Evolutionary conservation across 331 rosid genomes (phyloP), one percentile per base, ranked within the genome.

Genomic region (Malus hybrid): DNA sequence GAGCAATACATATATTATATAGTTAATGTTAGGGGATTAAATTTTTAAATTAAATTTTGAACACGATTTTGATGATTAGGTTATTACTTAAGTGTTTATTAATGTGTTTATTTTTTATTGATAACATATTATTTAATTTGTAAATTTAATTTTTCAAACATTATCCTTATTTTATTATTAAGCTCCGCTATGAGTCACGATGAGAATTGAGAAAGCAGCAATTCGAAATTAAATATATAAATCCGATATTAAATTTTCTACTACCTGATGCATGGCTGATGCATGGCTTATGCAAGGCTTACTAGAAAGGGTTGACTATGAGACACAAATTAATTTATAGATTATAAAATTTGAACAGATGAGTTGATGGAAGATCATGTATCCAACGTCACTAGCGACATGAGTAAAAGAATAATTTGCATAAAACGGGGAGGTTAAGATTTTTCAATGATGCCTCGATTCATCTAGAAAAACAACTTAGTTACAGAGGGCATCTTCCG

Each of bases 301-400:
- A 50, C 81, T 13, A 77, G 11, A 82, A 77, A 73, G 78, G 77
- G 86, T 91, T 90, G 91, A 86, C 88, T 78, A 0, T 83, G n/a
- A 66, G 42, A 39, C 27, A 11, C 50, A 14, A 31, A 16, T 32
- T 32, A 7, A 28, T 31, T 28, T 62, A 13, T 6, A 7, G 13
- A 28, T 4, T 16, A 31, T 64, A 65, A 31, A 20, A 32, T 65
- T 32, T 31, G 44, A 32, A 32, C 7, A 4, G 7, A 9, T 65
- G 27, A 32, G 19, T 62, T 60, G 65, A 60, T 24, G 28, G 18
- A 52, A 6, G 20, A 16, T 16, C 20, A 16, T 50, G 56, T 6
- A 50, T 50, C n/a, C 56, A 52, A 16, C 57, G 0, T 16, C 4
- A 16, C 4, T 1, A 16, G 4, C n/a, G 4, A 15, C 9, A 0